Evolutionary conservation across 805 yeast species (phyloP).

Genomic region (Ogataea paraovalis): DNA sequence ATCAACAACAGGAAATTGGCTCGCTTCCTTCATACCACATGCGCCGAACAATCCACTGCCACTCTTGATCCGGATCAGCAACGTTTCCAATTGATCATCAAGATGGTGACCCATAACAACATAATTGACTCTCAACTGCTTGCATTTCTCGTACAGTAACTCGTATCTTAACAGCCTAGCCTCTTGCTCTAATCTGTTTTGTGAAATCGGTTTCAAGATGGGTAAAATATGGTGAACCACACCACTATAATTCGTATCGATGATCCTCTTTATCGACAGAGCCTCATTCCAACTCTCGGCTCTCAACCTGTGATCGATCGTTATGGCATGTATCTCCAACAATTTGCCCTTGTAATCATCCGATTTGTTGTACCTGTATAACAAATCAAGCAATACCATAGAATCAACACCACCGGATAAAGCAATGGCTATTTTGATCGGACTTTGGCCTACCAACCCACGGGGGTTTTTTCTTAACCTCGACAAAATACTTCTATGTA

Average conservation of each 20-base stretch:
- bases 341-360: conserved; percentile 26
- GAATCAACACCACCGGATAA: conserved; percentile 84
- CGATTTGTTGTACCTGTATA: conserved; percentile 17
- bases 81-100: conserved; percentile 74
- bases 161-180: conserved; percentile 56
- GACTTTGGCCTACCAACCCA: neutral
- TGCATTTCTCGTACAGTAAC: conserved; percentile 40
- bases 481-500: neutral
- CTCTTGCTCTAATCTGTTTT: conserved; percentile 40
- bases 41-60: conserved; percentile 55
- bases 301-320: conserved; percentile 63
- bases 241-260: conserved; percentile 13
- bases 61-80: conserved; percentile 45
- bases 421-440: conserved; percentile 36
- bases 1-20: conserved; percentile 11
- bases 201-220: conserved; percentile 14
- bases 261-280: conserved; percentile 23
- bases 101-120: conserved; percentile 63
- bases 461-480: too few relatives aligned
- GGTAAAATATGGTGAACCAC: conserved; percentile 25
- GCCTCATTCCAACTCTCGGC: conserved; percentile 50
- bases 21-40: conserved; percentile 41
- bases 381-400: conserved; percentile 57
- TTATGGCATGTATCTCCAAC: conserved; percentile 44
- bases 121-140: conserved; percentile 26